These are phyloP conservation scores for Alternaria solani DNA, from an alignment of 2,329 filamentous ascomycete genomes.

Conservation along the genomic window DNA sequence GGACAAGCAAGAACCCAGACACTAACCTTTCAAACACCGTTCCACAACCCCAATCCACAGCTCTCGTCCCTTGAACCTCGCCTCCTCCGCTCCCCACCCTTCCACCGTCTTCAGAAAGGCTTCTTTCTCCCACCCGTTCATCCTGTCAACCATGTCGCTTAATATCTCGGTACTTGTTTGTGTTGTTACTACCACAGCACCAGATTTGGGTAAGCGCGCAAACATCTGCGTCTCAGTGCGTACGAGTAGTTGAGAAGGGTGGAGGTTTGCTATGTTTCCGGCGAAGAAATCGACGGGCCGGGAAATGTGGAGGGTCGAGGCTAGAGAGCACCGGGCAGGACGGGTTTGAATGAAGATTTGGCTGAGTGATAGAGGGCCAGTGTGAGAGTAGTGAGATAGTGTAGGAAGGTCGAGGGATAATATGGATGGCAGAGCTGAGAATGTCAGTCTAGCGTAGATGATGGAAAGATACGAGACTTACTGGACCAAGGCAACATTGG, in stretches of 20 bases:
- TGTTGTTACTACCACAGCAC: constrained; percentile 60
- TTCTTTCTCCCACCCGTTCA: constrained; percentile 9
- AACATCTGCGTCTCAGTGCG: constrained; percentile 62
- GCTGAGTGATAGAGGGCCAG: constrained; percentile 40
- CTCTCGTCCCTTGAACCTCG: constrained; percentile 34
- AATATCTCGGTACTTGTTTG: constrained; percentile 55
- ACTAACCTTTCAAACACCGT: constrained; percentile 22
- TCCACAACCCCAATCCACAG: constrained; percentile 35
- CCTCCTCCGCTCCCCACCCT: constrained; percentile 34
- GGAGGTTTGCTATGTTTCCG: constrained; percentile 34
- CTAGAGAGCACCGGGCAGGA: constrained; percentile 45
- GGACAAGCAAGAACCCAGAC: neutral
- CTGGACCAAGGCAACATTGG: constrained; percentile 61
- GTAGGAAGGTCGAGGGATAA: constrained; percentile 12
- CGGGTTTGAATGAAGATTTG: constrained; percentile 61
- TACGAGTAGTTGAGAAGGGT: constrained; percentile 54
- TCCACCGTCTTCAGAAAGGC: constrained; percentile 30
- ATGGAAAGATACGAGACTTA: constrained; percentile 37
- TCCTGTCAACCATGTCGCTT: constrained; percentile 17
- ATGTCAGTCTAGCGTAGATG: neutral
- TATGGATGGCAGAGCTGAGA: constrained; percentile 26
- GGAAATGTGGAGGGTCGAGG: constrained; percentile 57
- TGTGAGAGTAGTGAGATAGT: constrained; percentile 51
- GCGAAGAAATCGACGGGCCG: constrained; percentile 49
- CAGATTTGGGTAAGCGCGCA: constrained; percentile 54